A percentile compares a stretch with the other conserved stretches of the same genome.
phyloP scores from a whole-genome alignment of 1,284 basidiomycete species.

The Marasmius fiardii region DNA sequence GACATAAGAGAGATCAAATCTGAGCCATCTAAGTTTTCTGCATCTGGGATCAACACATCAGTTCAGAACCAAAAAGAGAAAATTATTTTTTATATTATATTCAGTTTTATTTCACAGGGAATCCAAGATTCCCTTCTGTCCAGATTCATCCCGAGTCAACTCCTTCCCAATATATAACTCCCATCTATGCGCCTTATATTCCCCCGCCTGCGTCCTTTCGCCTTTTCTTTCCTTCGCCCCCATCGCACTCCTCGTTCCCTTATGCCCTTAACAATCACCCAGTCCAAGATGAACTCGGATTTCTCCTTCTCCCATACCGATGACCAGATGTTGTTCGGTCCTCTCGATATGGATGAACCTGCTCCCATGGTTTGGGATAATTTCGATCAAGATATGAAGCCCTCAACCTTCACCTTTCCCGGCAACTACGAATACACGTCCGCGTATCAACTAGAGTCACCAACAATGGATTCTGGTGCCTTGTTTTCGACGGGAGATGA shows the following conservation, averaged over 20 bases:
- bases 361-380: conserved; percentile 44
- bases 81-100: not conserved
- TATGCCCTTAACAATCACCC: conserved; percentile 38
- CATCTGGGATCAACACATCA: not conserved
- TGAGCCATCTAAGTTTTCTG: not conserved
- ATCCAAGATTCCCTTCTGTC: not conserved
- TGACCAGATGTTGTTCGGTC: conserved; percentile 62
- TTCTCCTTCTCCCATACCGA: conserved; percentile 34
- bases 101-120: not conserved
- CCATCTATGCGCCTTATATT: not conserved
- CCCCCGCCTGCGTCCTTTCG: conserved; percentile 9
- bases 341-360: conserved; percentile 62
- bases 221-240: conserved; percentile 20
- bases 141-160: not conserved
- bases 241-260: conserved; percentile 31
- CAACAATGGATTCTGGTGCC: conserved; percentile 26
- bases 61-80: not conserved
- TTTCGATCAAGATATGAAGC: conserved; percentile 29
- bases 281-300: conserved; percentile 26
- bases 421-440: conserved; percentile 26
- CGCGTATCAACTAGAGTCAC: conserved; percentile 9
- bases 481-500: conserved; percentile 32
- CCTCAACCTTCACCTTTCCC: conserved; percentile 26
- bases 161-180: not conserved
- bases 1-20: not conserved